These are phyloP conservation scores for Rhodamnia argentea DNA, from an alignment of 345 rosid species.

Conservation along the genomic window DNA sequence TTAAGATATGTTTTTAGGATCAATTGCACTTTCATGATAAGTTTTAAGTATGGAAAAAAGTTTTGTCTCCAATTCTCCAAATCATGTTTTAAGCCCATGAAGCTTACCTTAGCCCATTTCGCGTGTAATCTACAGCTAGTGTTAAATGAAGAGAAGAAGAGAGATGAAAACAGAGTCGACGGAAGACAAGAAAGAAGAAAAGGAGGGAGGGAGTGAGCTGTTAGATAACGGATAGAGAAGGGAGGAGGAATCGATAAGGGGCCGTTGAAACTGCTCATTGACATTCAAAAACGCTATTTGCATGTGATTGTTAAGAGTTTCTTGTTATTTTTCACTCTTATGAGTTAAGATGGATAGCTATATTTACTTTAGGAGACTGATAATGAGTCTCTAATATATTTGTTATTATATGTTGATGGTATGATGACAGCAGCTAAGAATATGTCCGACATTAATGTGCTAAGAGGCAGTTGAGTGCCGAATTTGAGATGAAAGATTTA, in stretches of 20 bases:
- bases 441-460: too few relatives aligned
- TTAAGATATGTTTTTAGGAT: too few relatives aligned
- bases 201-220: not conserved
- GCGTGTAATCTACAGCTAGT: not conserved
- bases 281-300: not conserved
- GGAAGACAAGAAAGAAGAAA: not conserved
- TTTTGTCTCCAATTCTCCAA: not conserved
- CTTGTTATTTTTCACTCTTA: too few relatives aligned
- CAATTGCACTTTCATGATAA: too few relatives aligned
- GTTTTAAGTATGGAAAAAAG: too few relatives aligned
- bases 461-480: too few relatives aligned
- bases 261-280: not conserved
- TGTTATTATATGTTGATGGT: too few relatives aligned
- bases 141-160: not conserved
- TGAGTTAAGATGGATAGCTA: too few relatives aligned
- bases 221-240: not conserved
- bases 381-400: too few relatives aligned
- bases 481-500: too few relatives aligned
- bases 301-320: not conserved
- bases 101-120: not conserved
- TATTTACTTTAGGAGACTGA: too few relatives aligned
- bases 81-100: not conserved
- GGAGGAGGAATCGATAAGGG: not conserved
- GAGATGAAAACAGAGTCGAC: not conserved
- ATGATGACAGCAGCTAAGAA: too few relatives aligned